Percentiles rank a stretch among this genome's conserved stretches.
Conservation (phyloP, 257 asterid genomes). For the Misopates orontium region DNA sequence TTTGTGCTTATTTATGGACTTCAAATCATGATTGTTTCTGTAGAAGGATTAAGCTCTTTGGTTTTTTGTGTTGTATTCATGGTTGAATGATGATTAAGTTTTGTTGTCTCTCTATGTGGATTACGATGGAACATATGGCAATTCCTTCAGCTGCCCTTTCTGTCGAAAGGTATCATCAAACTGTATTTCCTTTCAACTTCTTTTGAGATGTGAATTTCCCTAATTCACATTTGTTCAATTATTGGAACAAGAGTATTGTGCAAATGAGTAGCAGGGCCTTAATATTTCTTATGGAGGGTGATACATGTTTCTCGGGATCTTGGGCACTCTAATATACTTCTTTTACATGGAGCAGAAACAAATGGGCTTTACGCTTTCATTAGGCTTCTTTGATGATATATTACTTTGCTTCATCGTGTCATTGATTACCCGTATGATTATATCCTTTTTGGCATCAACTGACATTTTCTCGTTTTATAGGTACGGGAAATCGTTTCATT, state of each 20-base stretch:
- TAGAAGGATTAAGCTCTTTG: too few species aligned
- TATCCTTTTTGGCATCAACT: too few species aligned
- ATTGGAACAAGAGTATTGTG: not conserved
- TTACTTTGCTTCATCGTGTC: not conserved
- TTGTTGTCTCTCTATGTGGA: constrained; percentile 38
- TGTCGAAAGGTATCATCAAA: constrained; percentile 78
- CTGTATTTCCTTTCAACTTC: too few species aligned
- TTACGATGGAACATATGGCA: constrained; percentile 43
- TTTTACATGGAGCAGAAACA: not conserved
- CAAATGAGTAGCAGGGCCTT: not conserved
- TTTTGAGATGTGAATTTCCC: not conserved
- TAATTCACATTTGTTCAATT: not conserved
- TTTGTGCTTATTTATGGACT: not conserved
- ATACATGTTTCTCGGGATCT: not conserved
- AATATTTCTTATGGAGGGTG: too few species aligned
- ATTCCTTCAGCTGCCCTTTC: constrained; percentile 84
- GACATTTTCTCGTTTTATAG: too few species aligned
- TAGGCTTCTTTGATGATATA: not conserved
- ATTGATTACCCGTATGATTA: not conserved
- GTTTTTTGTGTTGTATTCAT: constrained; percentile 12
- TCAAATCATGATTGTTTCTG: not conserved
- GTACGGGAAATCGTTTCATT: constrained; percentile 83
- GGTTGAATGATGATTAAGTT: constrained; percentile 31
- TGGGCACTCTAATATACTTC: not conserved
- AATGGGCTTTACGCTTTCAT: not conserved